These are phyloP conservation scores for Beauveria asiatica DNA, from an alignment of 2,329 filamentous ascomycete species.

Conservation along the genomic window DNA sequence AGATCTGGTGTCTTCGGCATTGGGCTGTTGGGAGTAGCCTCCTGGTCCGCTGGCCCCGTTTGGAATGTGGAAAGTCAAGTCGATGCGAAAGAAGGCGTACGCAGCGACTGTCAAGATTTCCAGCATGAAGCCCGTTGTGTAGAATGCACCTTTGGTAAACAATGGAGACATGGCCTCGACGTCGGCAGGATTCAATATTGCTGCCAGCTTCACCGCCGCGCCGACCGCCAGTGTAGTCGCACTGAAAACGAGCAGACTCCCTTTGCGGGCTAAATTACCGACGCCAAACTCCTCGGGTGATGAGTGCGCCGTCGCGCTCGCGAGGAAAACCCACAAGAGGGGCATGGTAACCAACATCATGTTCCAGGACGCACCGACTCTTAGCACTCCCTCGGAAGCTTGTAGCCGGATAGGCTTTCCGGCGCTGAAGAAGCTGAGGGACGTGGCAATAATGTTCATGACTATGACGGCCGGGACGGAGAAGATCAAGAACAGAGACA, in stretches of 20 bases:
- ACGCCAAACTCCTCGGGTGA: conserved; percentile 24
- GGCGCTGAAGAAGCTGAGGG: conserved; percentile 18
- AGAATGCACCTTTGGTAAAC: conserved; percentile 26
- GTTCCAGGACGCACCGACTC: conserved; percentile 16
- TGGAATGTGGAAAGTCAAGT: conserved; percentile 23
- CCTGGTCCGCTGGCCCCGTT: conserved; percentile 15
- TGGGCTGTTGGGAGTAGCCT: neutral
- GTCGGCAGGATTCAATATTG: neutral
- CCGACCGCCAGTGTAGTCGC: conserved; percentile 15
- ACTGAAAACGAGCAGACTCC: conserved; percentile 19
- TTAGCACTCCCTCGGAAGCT: conserved; percentile 13
- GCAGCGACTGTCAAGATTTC: conserved; percentile 21
- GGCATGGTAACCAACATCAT: conserved; percentile 17
- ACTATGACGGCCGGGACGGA: conserved; percentile 22
- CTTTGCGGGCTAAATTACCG: conserved; percentile 23
- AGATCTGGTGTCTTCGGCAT: neutral
- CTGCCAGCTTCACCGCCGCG: conserved; percentile 14
- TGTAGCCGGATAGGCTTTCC: neutral
- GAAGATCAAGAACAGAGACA: conserved; percentile 17
- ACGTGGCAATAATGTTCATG: conserved; percentile 22
- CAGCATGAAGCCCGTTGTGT: conserved; percentile 26
- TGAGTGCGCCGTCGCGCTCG: conserved; percentile 20
- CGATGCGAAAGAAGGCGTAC: conserved; percentile 22
- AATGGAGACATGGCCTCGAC: conserved; percentile 17
- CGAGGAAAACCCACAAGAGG: conserved; percentile 17